Percentiles rank a stretch among this genome's conserved stretches.
Evolutionary conservation across 73 alveolate genomes (phyloP).

Genomic region (Paramecium bursaria): DNA sequence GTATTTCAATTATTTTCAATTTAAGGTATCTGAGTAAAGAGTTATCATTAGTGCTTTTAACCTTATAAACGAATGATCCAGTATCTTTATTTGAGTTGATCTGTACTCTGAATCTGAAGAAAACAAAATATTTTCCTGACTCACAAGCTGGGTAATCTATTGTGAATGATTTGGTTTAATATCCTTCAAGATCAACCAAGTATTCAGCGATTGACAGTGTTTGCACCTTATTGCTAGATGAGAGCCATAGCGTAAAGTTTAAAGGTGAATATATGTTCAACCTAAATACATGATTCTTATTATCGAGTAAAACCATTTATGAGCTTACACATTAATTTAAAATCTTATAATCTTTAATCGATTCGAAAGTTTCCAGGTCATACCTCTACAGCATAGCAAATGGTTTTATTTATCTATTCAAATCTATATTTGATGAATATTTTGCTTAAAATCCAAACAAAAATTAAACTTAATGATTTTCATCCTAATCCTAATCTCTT

Average conservation of each 20-base stretch:
- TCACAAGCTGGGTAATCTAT: slow-evolving; percentile 66
- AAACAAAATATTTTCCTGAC: slow-evolving; percentile 46
- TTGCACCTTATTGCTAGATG: slow-evolving; percentile 45
- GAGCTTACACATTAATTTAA: slow-evolving; percentile 47
- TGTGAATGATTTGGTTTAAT: slow-evolving; percentile 6
- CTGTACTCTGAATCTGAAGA: slow-evolving; percentile 63
- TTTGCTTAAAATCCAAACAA: slow-evolving; percentile 67
- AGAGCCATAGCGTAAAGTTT: slow-evolving; percentile 53
- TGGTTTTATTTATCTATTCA: slow-evolving; percentile 53
- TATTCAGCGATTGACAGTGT: slow-evolving; percentile 58
- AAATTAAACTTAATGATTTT: slow-evolving; percentile 55
- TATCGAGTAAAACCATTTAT: slow-evolving; percentile 34
- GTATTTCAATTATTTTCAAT: slow-evolving; percentile 59
- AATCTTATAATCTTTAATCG: slow-evolving; percentile 48
- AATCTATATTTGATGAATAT: slow-evolving; percentile 29
- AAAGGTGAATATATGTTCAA: slow-evolving; percentile 59
- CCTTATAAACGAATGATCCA: slow-evolving; percentile 47
- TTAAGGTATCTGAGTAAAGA: slow-evolving; percentile 35
- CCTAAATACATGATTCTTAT: slow-evolving; percentile 62
- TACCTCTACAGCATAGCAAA: slow-evolving; percentile 49
- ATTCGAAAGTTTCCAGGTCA: slow-evolving; percentile 61
- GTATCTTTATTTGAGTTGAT: slow-evolving; percentile 16
- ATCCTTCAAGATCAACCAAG: slow-evolving; percentile 61
- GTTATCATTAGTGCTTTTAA: slow-evolving; percentile 62
- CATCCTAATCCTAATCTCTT: slow-evolving; percentile 58